Evolutionary conservation across 2,329 filamentous ascomycete species (phyloP).

Genomic region (Claviceps spartinae): DNA sequence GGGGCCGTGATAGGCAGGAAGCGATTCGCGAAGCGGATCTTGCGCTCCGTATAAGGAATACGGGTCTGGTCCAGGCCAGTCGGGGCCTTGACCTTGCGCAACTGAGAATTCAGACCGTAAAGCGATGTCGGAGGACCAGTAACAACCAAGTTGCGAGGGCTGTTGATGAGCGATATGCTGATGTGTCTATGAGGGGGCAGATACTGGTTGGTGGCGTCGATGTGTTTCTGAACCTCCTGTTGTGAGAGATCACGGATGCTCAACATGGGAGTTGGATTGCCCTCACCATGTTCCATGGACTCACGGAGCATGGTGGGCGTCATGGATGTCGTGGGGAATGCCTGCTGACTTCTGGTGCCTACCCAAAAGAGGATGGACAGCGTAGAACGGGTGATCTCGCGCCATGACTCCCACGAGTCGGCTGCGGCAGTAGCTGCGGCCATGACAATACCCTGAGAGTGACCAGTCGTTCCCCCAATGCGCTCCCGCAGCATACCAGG

Average conservation of each 20-base stretch:
- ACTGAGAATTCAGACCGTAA: slow-evolving; percentile 86
- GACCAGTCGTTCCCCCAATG: slow-evolving; percentile 79
- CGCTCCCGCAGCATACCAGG: slow-evolving; percentile 78
- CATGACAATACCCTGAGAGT: slow-evolving; percentile 92
- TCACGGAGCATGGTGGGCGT: slow-evolving; percentile 84
- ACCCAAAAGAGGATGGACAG: slow-evolving; percentile 98
- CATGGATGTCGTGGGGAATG: slow-evolving; percentile 87
- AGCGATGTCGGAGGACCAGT: slow-evolving; percentile 91
- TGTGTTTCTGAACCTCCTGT: slow-evolving; percentile 85
- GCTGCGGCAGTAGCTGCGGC: slow-evolving; percentile 84
- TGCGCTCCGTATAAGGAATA: slow-evolving; percentile 88
- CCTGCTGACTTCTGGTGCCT: slow-evolving; percentile 89
- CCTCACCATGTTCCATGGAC: slow-evolving; percentile 86
- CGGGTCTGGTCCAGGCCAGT: slow-evolving; percentile 95
- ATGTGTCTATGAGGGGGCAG: slow-evolving; percentile 87
- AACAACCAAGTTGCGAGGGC: slow-evolving; percentile 90
- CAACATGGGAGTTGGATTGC: slow-evolving; percentile 91
- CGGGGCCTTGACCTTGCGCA: slow-evolving; percentile 93
- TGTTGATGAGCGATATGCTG: slow-evolving; percentile 90
- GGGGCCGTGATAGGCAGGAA: slow-evolving; percentile 96
- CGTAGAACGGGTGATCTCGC: slow-evolving; percentile 63
- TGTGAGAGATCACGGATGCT: slow-evolving; percentile 89
- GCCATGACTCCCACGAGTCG: slow-evolving; percentile 85
- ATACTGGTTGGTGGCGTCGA: slow-evolving; percentile 93
- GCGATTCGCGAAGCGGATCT: slow-evolving; percentile 90